These are phyloP conservation scores for Cladosporium sp. DNA, from an alignment of 2,329 filamentous ascomycete species.

Conservation along the genomic window DNA sequence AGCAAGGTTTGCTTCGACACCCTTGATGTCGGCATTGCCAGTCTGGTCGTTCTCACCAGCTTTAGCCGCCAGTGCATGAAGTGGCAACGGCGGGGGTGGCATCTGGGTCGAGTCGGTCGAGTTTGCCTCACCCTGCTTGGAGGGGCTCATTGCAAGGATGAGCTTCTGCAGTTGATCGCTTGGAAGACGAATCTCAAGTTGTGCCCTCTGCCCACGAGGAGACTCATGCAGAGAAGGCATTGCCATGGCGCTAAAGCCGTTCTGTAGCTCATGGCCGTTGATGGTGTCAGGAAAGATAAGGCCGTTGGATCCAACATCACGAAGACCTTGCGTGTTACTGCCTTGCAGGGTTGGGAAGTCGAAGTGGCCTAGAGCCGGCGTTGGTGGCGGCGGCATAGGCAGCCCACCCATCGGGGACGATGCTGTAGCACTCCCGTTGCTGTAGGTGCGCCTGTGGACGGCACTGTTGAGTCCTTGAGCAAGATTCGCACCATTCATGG, in stretches of 20 bases:
- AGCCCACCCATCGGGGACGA: slow-evolving; percentile 2
- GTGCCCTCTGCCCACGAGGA: not conserved
- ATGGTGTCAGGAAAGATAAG: not conserved
- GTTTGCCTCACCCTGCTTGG: not conserved
- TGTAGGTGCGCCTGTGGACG: slow-evolving; percentile 17
- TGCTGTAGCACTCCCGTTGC: slow-evolving; percentile 6
- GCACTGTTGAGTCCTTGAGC: not conserved
- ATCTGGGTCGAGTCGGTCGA: slow-evolving; percentile 13
- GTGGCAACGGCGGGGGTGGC: slow-evolving; percentile 26
- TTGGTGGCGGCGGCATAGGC: slow-evolving; percentile 19
- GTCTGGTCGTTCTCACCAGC: not conserved
- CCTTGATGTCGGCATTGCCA: not conserved
- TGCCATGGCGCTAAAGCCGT: not conserved
- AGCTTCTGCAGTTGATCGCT: slow-evolving; percentile 28
- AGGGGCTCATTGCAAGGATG: slow-evolving; percentile 19
- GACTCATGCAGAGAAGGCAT: not conserved
- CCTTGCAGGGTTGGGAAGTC: slow-evolving; percentile 1
- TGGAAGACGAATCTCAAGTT: slow-evolving; percentile 17
- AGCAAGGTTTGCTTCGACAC: not conserved
- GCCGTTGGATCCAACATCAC: not conserved
- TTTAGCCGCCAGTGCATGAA: slow-evolving; percentile 13
- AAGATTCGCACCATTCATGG: not conserved
- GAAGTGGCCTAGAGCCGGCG: slow-evolving; percentile 10
- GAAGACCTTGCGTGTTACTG: not conserved
- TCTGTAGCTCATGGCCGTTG: not conserved